Conservation (phyloP, 2,329 filamentous ascomycete species). For the Aspergillus spinulosporus region DNA sequence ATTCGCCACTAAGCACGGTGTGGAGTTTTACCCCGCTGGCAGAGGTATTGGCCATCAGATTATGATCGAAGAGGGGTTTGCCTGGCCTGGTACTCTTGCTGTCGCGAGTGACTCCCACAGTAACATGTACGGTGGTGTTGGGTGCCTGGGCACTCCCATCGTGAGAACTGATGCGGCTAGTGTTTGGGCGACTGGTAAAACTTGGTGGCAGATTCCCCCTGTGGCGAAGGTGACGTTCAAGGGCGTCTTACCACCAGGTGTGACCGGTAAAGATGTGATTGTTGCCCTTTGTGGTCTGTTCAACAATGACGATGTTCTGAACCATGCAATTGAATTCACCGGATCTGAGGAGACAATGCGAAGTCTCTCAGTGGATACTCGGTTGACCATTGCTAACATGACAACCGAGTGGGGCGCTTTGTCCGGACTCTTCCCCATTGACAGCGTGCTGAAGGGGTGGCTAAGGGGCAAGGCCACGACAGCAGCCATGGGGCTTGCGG, state of each 20-base stretch:
- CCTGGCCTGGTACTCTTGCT: constrained; percentile 79
- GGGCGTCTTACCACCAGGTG: constrained; percentile 72
- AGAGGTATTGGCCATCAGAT: constrained; percentile 82
- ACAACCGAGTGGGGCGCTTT: constrained; percentile 78
- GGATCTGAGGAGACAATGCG: constrained; percentile 75
- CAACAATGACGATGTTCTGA: constrained; percentile 82
- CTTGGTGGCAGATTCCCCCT: constrained; percentile 87
- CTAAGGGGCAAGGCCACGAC: constrained; percentile 72
- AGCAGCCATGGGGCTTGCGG: constrained; percentile 60
- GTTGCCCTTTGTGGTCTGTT: constrained; percentile 84
- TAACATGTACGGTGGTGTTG: constrained; percentile 82
- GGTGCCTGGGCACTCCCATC: constrained; percentile 73
- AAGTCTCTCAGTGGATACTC: constrained; percentile 69
- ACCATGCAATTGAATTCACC: constrained; percentile 85
- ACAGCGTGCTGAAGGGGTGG: constrained; percentile 71
- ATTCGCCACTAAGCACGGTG: constrained; percentile 76
- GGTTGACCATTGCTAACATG: constrained; percentile 74
- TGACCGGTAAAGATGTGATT: constrained; percentile 93
- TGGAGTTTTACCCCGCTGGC: constrained; percentile 75
- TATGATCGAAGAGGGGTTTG: constrained; percentile 74
- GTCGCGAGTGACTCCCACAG: constrained; percentile 72
- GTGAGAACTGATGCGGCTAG: constrained; percentile 84
- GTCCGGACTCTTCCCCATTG: constrained; percentile 76
- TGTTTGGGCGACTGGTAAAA: constrained; percentile 79
- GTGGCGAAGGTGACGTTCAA: constrained; percentile 77